Percentiles rank a stretch among this genome's conserved stretches.
These are phyloP conservation scores for Agroathelia rolfsii DNA, from an alignment of 1,284 basidiomycete genomes.

Conservation along the genomic window DNA sequence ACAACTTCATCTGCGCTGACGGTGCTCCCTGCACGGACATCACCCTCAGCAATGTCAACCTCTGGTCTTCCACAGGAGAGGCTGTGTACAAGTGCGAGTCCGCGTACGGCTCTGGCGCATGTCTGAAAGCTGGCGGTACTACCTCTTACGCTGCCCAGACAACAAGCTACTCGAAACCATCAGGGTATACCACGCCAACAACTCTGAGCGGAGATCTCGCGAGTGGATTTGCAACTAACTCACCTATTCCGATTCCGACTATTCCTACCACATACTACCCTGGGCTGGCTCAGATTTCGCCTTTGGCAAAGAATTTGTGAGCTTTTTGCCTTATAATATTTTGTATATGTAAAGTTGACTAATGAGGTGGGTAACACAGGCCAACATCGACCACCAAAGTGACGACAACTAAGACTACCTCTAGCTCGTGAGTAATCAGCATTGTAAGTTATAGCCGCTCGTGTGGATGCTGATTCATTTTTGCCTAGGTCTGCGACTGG, in stretches of 20 bases:
- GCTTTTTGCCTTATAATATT: no score
- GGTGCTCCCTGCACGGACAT: slow-evolving; percentile 23
- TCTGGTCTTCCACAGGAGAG: slow-evolving; percentile 20
- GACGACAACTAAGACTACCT: no score
- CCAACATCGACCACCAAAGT: no score
- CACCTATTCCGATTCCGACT: slow-evolving; percentile 24
- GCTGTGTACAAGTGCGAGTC: slow-evolving; percentile 22
- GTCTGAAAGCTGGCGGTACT: slow-evolving; percentile 17
- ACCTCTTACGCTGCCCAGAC: slow-evolving; percentile 19
- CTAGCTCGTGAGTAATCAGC: no score
- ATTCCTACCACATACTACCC: no score
- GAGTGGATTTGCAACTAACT: slow-evolving; percentile 19
- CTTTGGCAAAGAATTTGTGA: no score
- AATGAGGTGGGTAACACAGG: no score
- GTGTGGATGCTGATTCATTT: no score
- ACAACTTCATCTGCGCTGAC: slow-evolving; percentile 23
- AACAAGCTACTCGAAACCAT: slow-evolving; percentile 15
- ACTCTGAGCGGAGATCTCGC: slow-evolving; percentile 20
- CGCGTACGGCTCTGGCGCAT: slow-evolving; percentile 23
- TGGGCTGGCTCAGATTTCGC: no score
- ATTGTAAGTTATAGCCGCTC: no score
- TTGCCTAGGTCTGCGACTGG: no score
- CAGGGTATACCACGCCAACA: slow-evolving; percentile 21
- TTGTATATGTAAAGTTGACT: no score
- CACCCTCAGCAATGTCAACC: slow-evolving; percentile 21